Evolutionary conservation across 352 stramenopile genomes (phyloP).

Genomic region (Sclerospora graminicola): DNA sequence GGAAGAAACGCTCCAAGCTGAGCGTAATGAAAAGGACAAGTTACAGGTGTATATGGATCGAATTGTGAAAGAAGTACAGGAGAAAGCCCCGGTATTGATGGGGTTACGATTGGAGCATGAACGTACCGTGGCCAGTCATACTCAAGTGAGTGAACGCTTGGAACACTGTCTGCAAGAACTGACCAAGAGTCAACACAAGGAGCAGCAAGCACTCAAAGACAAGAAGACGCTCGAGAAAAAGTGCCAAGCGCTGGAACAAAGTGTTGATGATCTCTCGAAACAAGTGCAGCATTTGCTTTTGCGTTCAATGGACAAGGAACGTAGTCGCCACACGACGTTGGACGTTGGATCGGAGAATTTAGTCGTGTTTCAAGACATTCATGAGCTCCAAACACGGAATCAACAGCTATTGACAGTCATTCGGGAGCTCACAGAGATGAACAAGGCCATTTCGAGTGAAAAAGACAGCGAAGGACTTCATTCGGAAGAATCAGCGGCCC

Average conservation of each 20-base stretch:
- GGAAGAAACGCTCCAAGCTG: conserved; percentile 69
- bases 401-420: conserved; percentile 82
- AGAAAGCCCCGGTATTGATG: conserved; percentile 86
- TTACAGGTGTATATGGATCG: conserved; percentile 86
- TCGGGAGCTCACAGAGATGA: conserved; percentile 57
- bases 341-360: conserved; percentile 61
- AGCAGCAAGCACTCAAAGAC: conserved; percentile 54
- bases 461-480: conserved; percentile 16
- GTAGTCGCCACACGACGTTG: too few relatives aligned
- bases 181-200: conserved; percentile 57
- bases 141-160: conserved; percentile 58
- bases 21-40: conserved; percentile 79
- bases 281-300: conserved; percentile 88
- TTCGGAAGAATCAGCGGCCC: conserved; percentile 17
- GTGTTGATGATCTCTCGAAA: conserved; percentile 84
- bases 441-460: conserved; percentile 11
- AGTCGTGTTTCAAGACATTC: conserved; percentile 79
- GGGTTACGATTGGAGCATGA: conserved; percentile 87
- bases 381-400: conserved; percentile 88
- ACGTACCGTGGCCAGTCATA: conserved; percentile 74
- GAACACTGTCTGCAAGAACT: conserved; percentile 58
- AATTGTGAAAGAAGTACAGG: conserved; percentile 88
- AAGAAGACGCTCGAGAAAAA: conserved; percentile 58
- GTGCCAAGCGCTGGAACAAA: conserved; percentile 60
- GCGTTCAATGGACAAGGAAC: too few relatives aligned